Percentiles rank a stretch among this genome's conserved stretches.
Conservation (phyloP, 2,329 filamentous ascomycete species). For the Epichloe gansuensis region DNA sequence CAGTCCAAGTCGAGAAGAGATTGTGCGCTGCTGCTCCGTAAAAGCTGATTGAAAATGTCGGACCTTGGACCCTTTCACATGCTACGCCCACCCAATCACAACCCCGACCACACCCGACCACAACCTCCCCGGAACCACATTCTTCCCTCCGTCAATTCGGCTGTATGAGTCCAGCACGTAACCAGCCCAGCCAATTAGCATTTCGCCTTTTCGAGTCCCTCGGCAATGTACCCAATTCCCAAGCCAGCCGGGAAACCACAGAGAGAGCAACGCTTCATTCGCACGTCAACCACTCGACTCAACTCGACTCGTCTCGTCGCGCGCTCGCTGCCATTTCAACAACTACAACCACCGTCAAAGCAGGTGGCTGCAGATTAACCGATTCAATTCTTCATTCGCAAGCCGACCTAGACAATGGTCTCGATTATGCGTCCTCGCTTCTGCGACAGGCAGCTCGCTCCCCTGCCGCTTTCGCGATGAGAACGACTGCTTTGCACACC, state of each 20-base stretch:
- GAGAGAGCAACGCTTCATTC: neutral
- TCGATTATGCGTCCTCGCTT: constrained; percentile 42
- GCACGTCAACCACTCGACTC: neutral
- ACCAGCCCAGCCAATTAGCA: constrained; percentile 30
- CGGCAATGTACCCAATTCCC: constrained; percentile 31
- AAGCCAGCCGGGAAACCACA: neutral
- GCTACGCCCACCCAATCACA: constrained; percentile 19
- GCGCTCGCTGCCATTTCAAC: neutral
- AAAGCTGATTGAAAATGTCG: neutral
- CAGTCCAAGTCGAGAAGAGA: neutral
- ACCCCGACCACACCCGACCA: too few species aligned
- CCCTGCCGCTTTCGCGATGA: constrained; percentile 26
- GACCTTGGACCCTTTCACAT: constrained; percentile 11
- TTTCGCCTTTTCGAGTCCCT: constrained; percentile 34
- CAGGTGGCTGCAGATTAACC: neutral
- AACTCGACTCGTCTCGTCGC: neutral
- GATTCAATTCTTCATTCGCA: neutral
- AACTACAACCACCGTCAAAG: neutral
- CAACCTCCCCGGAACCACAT: constrained; percentile 10
- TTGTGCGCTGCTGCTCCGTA: neutral
- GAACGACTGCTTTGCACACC: constrained; percentile 76
- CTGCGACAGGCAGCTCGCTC: constrained; percentile 37
- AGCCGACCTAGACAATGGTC: constrained; percentile 31
- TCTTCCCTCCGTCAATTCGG: constrained; percentile 17
- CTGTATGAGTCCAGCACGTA: constrained; percentile 15